Evolutionary conservation across 225 moss, liverwort and hornwort species (phyloP).

Genomic region (Sphagnum tenellum): DNA sequence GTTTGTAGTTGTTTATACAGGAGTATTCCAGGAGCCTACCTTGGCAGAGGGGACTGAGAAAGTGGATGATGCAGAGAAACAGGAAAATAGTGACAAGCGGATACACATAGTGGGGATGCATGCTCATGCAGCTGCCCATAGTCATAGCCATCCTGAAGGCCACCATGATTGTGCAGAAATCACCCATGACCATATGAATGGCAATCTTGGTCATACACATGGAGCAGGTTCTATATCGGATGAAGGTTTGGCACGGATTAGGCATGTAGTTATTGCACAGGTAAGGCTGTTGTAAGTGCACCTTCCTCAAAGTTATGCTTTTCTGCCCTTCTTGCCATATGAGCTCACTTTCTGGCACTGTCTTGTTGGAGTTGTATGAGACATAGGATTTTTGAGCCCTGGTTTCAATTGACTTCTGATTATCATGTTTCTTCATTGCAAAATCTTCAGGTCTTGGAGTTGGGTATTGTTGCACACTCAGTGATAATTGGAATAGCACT

Average conservation of each 20-base stretch:
- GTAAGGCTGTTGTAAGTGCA: constrained; percentile 12
- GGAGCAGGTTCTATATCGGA: constrained; percentile 9
- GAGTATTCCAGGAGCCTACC: constrained; percentile 11
- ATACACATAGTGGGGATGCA: constrained; percentile 49
- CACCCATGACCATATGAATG: constrained; percentile 34
- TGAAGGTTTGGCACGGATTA: constrained; percentile 21
- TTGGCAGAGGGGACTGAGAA: constrained; percentile 6
- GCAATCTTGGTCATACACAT: constrained; percentile 33
- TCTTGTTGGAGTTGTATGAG: neutral
- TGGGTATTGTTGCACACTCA: constrained; percentile 84
- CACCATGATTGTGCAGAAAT: constrained; percentile 27
- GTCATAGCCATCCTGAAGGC: constrained; percentile 53
- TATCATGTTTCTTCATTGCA: neutral
- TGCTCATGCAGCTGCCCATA: constrained; percentile 52
- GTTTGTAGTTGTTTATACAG: constrained; percentile 1
- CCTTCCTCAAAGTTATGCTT: neutral
- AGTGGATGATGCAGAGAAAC: constrained; percentile 18
- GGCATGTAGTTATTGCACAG: constrained; percentile 55
- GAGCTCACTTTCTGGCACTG: neutral
- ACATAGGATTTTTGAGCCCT: neutral
- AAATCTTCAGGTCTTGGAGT: constrained; percentile 68
- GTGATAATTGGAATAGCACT: constrained; percentile 80
- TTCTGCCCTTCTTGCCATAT: neutral
- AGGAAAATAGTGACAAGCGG: constrained; percentile 12
- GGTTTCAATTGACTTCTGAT: neutral